phyloP scores from a whole-genome alignment of 2,329 filamentous ascomycete genomes.

The Beauveria asiatica region DNA sequence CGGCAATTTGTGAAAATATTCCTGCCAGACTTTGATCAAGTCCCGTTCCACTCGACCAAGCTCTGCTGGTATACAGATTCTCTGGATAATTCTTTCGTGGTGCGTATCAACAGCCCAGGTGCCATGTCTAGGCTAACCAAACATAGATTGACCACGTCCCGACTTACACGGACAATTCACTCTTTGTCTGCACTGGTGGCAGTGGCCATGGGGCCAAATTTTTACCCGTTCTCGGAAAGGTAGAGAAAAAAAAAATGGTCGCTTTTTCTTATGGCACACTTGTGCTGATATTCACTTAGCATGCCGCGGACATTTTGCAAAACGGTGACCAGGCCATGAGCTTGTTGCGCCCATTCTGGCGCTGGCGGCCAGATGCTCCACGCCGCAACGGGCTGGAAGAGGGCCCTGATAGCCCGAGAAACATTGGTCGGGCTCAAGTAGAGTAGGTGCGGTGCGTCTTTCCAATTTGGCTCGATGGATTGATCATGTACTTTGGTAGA shows the following conservation, averaged over 20 bases:
- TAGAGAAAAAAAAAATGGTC: neutral
- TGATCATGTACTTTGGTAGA: neutral
- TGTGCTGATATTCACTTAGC: constrained; percentile 16
- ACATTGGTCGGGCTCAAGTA: constrained; percentile 12
- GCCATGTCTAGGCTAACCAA: neutral
- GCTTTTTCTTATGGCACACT: neutral
- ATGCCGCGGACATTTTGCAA: constrained; percentile 24
- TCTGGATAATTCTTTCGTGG: constrained; percentile 25
- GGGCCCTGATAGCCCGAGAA: constrained; percentile 19
- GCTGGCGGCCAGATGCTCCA: constrained; percentile 20
- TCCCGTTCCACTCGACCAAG: constrained; percentile 20
- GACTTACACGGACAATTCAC: constrained; percentile 19
- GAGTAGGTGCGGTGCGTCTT: neutral
- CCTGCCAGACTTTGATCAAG: constrained; percentile 19
- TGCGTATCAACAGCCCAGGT: neutral
- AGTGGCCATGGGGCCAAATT: constrained; percentile 29
- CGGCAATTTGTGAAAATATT: constrained; percentile 17
- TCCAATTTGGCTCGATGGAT: neutral
- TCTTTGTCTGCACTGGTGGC: constrained; percentile 27
- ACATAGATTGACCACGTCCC: constrained; percentile 25
- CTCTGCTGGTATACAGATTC: constrained; percentile 29
- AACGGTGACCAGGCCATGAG: constrained; percentile 19
- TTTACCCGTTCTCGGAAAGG: constrained; percentile 25
- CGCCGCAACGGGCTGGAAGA: constrained; percentile 24
- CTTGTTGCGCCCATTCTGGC: constrained; percentile 23